Conservation (phyloP, 768 basidiomycete species). For the Leucocoprinus leucothites region DNA sequence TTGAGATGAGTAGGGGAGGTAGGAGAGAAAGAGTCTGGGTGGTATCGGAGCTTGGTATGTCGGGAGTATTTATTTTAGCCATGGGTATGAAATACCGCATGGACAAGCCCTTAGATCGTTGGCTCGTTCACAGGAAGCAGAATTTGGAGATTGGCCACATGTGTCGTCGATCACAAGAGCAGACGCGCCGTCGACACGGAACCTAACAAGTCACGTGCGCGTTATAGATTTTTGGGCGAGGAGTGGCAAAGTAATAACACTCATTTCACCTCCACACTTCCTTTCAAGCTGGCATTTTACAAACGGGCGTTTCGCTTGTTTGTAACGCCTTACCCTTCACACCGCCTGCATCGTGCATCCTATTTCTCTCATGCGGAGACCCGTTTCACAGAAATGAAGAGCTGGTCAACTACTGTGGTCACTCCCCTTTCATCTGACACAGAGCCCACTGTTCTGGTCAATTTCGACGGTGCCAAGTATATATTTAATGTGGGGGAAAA, state of each 20-base stretch:
- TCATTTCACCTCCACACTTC: neutral
- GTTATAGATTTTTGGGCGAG: neutral
- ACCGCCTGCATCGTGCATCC: neutral
- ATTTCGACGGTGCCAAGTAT: slow-evolving; percentile 78
- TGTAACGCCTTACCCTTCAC: neutral
- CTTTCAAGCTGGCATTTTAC: slow-evolving; percentile 8
- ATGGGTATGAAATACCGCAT: neutral
- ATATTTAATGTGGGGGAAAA: slow-evolving; percentile 89
- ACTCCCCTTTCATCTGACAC: slow-evolving; percentile 70
- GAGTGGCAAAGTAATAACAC: neutral
- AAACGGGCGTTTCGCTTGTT: neutral
- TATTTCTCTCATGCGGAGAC: neutral
- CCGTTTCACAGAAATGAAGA: slow-evolving; percentile 26
- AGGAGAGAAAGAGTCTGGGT: neutral
- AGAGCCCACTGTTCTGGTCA: slow-evolving; percentile 70
- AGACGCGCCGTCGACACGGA: neutral
- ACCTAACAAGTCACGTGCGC: neutral
- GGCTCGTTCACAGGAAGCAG: neutral
- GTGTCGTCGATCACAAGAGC: neutral
- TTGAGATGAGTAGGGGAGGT: neutral
- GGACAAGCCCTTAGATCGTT: neutral
- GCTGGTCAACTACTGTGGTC: slow-evolving; percentile 63
- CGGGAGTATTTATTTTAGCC: neutral
- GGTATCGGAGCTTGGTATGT: neutral
- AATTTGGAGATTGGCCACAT: neutral